phyloP scores from a whole-genome alignment of 2,329 filamentous ascomycete genomes.

The Botrytis squamosa region DNA sequence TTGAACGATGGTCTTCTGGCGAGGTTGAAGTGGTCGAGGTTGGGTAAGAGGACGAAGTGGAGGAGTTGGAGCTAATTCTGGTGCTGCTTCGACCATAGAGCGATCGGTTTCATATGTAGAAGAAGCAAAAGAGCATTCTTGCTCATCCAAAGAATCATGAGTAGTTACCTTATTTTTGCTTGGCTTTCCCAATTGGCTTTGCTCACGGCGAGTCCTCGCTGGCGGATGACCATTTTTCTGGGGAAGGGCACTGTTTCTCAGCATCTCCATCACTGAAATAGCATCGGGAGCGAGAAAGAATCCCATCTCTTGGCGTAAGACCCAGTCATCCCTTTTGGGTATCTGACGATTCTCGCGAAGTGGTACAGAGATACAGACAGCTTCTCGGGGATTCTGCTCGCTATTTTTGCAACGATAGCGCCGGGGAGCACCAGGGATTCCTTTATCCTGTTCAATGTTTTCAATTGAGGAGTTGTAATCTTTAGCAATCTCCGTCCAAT shows the following conservation, averaged over 20 bases:
- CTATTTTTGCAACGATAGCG: not conserved
- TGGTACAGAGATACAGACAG: slow-evolving; percentile 6
- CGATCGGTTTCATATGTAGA: not conserved
- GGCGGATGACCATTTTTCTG: not conserved
- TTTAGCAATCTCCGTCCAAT: slow-evolving; percentile 1
- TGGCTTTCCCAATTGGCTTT: not conserved
- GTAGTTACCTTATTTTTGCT: too few relatives aligned
- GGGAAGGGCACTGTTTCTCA: not conserved
- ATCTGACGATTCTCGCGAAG: not conserved
- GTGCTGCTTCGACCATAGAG: not conserved
- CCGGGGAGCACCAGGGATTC: slow-evolving; percentile 5
- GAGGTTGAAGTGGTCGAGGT: slow-evolving; percentile 6
- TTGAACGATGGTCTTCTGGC: not conserved
- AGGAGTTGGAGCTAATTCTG: not conserved
- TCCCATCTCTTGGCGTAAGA: not conserved
- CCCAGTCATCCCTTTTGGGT: not conserved
- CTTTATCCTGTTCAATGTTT: not conserved
- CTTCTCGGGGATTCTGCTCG: not conserved
- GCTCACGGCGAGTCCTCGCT: not conserved
- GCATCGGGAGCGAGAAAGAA: not conserved
- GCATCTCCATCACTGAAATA: not conserved
- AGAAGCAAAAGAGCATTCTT: not conserved
- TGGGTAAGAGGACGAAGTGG: not conserved
- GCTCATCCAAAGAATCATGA: not conserved
- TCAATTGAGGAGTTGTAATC: not conserved